These are phyloP conservation scores for Paecilomyces dactylethromorphus DNA, from an alignment of 2,329 filamentous ascomycete genomes.

Conservation along the genomic window DNA sequence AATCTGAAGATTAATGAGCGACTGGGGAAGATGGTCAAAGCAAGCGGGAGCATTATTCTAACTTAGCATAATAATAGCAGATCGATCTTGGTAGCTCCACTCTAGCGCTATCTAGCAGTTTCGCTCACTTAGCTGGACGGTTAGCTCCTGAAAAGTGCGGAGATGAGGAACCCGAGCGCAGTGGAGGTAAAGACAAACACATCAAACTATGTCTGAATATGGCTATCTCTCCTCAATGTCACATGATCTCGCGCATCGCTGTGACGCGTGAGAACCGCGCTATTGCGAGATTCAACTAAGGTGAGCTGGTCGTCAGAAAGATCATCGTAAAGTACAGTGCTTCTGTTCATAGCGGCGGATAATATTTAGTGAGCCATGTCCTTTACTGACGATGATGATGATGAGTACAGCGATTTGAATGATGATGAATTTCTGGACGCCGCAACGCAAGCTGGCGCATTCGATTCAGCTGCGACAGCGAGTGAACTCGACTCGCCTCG, in stretches of 20 bases:
- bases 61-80: background rate
- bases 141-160: background rate
- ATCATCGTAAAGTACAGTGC: background rate
- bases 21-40: background rate
- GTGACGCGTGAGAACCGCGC: background rate
- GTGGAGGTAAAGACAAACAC: background rate
- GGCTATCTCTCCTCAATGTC: background rate
- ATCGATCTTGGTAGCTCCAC: background rate
- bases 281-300: background rate
- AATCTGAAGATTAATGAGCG: background rate
- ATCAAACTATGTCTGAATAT: background rate
- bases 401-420: constrained; percentile 20
- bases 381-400: constrained; percentile 17
- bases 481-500: constrained; percentile 13
- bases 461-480: background rate
- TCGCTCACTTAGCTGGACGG: background rate
- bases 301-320: background rate
- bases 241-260: background rate
- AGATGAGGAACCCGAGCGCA: background rate
- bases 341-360: background rate
- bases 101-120: background rate
- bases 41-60: background rate
- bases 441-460: constrained; percentile 8
- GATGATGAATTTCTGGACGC: constrained; percentile 20
- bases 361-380: constrained; percentile 16